phyloP scores from a whole-genome alignment of 1,139 yeast species.

The Yarrowia galli region DNA sequence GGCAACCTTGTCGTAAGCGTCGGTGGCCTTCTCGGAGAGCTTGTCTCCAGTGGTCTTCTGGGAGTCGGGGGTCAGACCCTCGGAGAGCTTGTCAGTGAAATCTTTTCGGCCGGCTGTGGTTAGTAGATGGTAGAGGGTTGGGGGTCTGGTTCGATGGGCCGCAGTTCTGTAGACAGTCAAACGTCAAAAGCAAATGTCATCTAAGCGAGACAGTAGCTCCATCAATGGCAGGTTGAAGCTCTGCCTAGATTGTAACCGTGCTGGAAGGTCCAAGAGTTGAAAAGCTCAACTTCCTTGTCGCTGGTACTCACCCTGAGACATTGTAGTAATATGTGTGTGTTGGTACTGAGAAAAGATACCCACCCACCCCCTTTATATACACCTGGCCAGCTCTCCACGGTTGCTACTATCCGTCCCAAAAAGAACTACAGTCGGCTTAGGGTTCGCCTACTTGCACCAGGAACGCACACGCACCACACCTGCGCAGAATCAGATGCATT shows the following conservation, averaged over 20 bases:
- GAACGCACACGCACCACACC: neutral
- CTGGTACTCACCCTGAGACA: slow-evolving; percentile 32
- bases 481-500: slow-evolving; percentile 13
- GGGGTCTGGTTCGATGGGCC: no score
- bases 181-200: no score
- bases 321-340: slow-evolving; percentile 18
- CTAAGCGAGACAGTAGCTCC: no score
- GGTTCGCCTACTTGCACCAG: neutral
- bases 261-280: no score
- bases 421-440: slow-evolving; percentile 2
- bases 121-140: no score
- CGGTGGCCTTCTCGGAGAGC: slow-evolving; percentile 76
- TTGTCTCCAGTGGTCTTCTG: slow-evolving; percentile 70
- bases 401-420: slow-evolving; percentile 19
- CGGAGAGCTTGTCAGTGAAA: slow-evolving; percentile 70
- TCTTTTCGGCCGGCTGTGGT: slow-evolving; percentile 61
- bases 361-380: slow-evolving; percentile 10
- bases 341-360: neutral
- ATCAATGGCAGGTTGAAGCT: no score
- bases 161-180: no score
- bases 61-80: slow-evolving; percentile 73
- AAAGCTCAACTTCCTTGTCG: neutral
- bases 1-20: slow-evolving; percentile 68
- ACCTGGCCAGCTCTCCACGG: neutral
- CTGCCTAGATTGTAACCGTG: no score